Conservation (phyloP, 257 asterid genomes). For the Capsicum pubescens region DNA sequence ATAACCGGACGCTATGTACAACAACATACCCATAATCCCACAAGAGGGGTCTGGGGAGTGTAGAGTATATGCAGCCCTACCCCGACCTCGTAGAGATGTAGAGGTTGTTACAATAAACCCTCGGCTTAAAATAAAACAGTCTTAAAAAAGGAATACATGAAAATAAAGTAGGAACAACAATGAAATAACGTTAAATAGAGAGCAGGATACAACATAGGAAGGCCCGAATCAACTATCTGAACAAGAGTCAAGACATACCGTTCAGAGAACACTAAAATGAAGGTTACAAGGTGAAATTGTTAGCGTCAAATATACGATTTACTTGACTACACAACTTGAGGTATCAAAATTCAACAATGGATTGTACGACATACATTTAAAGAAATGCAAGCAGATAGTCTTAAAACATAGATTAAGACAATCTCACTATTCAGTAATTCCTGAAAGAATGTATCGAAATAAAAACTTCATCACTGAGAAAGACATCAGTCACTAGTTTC, state of each 20-base stretch:
- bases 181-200: too few species aligned
- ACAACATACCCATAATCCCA: too few species aligned
- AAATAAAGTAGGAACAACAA: too few species aligned
- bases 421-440: not conserved
- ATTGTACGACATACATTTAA: not conserved
- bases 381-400: conserved; percentile 16
- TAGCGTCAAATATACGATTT: not conserved
- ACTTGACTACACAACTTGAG: not conserved
- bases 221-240: not conserved
- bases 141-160: too few species aligned
- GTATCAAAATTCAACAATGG: conserved; percentile 1
- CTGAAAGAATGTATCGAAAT: not conserved
- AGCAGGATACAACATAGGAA: too few species aligned
- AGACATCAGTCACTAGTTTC: not conserved
- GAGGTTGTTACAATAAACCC: too few species aligned
- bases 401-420: not conserved
- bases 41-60: too few species aligned
- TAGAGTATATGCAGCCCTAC: too few species aligned
- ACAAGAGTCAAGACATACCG: not conserved
- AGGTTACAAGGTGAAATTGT: not conserved
- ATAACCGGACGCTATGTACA: too few species aligned
- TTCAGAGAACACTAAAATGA: not conserved
- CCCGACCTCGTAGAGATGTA: too few species aligned
- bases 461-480: not conserved
- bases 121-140: too few species aligned